phyloP scores from a whole-genome alignment of 257 asterid genomes.

The Leptodermis oblonga region DNA sequence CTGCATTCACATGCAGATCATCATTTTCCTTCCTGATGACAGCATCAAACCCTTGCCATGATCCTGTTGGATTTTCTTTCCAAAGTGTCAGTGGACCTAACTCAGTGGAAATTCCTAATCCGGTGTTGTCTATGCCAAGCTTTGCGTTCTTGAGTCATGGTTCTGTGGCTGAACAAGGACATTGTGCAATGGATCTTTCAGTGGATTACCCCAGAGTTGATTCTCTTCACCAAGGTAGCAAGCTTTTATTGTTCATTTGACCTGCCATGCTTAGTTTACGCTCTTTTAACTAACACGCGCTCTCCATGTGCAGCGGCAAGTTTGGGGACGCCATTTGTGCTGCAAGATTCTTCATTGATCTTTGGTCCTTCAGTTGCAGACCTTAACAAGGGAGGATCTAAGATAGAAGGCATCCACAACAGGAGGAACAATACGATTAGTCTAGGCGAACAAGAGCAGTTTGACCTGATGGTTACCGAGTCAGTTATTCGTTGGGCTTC shows the following conservation, averaged over 20 bases:
- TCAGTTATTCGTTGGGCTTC: constrained; percentile 86
- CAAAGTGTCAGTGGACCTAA: constrained; percentile 33
- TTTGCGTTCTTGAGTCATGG: constrained; percentile 52
- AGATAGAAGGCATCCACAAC: constrained; percentile 41
- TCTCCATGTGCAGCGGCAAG: constrained; percentile 22
- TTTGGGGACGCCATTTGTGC: constrained; percentile 18
- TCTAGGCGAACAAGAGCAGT: constrained; percentile 55
- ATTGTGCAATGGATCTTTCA: constrained; percentile 29
- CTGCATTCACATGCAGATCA: constrained; percentile 38
- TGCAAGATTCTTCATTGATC: constrained; percentile 21
- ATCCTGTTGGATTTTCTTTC: constrained; percentile 53
- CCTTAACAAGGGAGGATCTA: constrained; percentile 25
- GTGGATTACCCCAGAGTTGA: constrained; percentile 26
- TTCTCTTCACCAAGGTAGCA: constrained; percentile 47
- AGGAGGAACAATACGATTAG: constrained; percentile 69
- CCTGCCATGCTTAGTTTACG: neutral
- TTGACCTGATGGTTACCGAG: constrained; percentile 54
- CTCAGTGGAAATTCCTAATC: constrained; percentile 37
- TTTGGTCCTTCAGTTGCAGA: constrained; percentile 28
- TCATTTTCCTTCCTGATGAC: constrained; percentile 46
- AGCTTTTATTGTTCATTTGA: neutral
- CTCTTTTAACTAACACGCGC: neutral
- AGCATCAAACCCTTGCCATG: constrained; percentile 26
- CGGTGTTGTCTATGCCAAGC: constrained; percentile 52
- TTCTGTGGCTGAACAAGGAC: constrained; percentile 31